A percentile compares a stretch with the other conserved stretches of the same genome.
These are phyloP conservation scores for Heracleum sosnowskyi DNA, from an alignment of 129 eudicot species.

Conservation along the genomic window DNA sequence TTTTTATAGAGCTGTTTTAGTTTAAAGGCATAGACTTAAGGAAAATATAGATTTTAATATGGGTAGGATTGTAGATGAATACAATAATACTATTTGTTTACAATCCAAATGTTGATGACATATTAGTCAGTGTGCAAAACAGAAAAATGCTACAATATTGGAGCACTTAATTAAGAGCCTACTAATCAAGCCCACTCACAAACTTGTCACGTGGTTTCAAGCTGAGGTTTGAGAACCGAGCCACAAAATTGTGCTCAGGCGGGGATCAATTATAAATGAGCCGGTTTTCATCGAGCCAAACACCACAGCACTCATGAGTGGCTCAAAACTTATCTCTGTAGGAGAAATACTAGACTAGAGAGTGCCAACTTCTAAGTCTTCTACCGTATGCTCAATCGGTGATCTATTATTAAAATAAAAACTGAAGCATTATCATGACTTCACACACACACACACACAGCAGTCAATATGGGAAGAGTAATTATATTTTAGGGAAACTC, in stretches of 20 bases:
- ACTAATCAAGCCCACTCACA: too few species aligned
- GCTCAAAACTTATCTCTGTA: not conserved
- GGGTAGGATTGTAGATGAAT: not conserved
- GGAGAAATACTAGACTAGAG: not conserved
- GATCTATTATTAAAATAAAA: not conserved
- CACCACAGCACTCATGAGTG: not conserved
- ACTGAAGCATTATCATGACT: not conserved
- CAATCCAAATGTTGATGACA: not conserved
- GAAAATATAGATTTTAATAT: too few species aligned
- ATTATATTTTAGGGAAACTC: slow-evolving; percentile 8
- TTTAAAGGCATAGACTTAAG: too few species aligned
- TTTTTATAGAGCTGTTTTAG: not conserved
- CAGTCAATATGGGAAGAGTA: not conserved
- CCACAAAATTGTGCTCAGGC: not conserved
- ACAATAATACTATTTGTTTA: too few species aligned
- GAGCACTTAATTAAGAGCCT: not conserved
- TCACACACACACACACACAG: not conserved
- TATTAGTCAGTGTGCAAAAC: not conserved
- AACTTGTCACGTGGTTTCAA: too few species aligned
- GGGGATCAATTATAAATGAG: not conserved
- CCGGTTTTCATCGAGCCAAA: not conserved
- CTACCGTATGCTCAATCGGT: not conserved
- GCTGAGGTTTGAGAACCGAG: not conserved
- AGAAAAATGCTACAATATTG: not conserved
- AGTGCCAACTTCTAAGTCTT: not conserved